Conservation (phyloP, 192 early-diverging fungal species). For the Chytriomyces sp. region DNA sequence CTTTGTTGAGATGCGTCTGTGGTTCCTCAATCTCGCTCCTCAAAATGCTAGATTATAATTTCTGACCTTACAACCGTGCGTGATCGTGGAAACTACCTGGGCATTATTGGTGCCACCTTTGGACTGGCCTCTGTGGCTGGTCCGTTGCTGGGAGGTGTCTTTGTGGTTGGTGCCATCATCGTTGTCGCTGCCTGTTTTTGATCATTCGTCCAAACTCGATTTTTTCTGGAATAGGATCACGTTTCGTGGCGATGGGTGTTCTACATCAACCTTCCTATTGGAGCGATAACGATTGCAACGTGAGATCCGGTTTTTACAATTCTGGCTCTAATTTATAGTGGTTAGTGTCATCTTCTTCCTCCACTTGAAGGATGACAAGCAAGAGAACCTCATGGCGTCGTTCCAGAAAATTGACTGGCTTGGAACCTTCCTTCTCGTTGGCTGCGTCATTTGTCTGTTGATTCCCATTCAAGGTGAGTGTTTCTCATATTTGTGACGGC, state of each 20-base stretch:
- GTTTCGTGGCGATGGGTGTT: slow-evolving; percentile 50
- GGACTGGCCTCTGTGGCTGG: slow-evolving; percentile 75
- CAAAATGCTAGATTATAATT: no score
- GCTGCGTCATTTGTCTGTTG: slow-evolving; percentile 20
- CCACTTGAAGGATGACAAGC: slow-evolving; percentile 35
- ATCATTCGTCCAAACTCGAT: no score
- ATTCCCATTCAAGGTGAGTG: slow-evolving; percentile 30
- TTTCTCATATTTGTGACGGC: background rate
- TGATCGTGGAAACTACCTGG: slow-evolving; percentile 79
- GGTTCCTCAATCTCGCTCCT: no score
- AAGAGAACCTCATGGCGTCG: background rate
- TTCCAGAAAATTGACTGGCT: slow-evolving; percentile 57
- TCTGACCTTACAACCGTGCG: slow-evolving; percentile 56
- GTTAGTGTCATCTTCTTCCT: slow-evolving; percentile 56
- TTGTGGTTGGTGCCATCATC: no score
- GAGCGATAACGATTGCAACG: background rate
- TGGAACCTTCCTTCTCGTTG: slow-evolving; percentile 32
- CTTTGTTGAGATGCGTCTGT: no score
- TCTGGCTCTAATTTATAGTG: slow-evolving; percentile 59
- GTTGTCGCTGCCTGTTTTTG: no score
- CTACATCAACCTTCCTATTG: slow-evolving; percentile 51
- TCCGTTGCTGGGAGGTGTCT: slow-evolving; percentile 79
- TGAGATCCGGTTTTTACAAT: no score
- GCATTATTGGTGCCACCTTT: slow-evolving; percentile 71
- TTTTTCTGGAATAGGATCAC: no score